Conservation (phyloP, 352 stramenopile species). For the Phytophthora colocasiae region DNA sequence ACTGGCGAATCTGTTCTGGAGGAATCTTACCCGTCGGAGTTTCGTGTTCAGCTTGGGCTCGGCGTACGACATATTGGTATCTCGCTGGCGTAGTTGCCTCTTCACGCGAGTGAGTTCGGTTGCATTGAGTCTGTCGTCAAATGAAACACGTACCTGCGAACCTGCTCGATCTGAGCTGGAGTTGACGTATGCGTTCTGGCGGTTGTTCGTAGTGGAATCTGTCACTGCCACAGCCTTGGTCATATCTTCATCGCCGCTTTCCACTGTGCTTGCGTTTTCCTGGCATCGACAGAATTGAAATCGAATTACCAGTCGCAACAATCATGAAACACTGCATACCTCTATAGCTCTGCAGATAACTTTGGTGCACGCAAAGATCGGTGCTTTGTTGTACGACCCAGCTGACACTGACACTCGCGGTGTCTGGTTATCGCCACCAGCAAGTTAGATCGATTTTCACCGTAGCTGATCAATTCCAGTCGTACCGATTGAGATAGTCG, state of each 20-base stretch:
- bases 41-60: slow-evolving; percentile 73
- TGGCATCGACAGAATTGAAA: not conserved
- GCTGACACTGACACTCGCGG: not conserved
- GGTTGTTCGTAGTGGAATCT: not conserved
- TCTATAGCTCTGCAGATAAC: not conserved
- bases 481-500: slow-evolving; percentile 8
- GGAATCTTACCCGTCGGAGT: slow-evolving; percentile 50
- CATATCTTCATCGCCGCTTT: not conserved
- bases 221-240: not conserved
- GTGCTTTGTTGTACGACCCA: not conserved
- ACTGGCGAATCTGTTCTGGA: not conserved
- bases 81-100: slow-evolving; percentile 50
- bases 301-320: slow-evolving; percentile 14
- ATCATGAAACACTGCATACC: slow-evolving; percentile 5
- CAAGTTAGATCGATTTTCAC: not conserved
- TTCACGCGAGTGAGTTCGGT: slow-evolving; percentile 9
- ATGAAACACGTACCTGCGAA: slow-evolving; percentile 20
- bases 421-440: slow-evolving; percentile 1
- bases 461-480: slow-evolving; percentile 8
- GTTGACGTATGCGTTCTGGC: not conserved
- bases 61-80: slow-evolving; percentile 53
- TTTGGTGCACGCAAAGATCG: not conserved
- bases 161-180: slow-evolving; percentile 10
- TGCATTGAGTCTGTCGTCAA: not conserved
- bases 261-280: slow-evolving; percentile 2